Percentiles rank a stretch among this genome's conserved stretches.
Conservation (phyloP, 805 yeast genomes). For the Candida rishiriensis region DNA sequence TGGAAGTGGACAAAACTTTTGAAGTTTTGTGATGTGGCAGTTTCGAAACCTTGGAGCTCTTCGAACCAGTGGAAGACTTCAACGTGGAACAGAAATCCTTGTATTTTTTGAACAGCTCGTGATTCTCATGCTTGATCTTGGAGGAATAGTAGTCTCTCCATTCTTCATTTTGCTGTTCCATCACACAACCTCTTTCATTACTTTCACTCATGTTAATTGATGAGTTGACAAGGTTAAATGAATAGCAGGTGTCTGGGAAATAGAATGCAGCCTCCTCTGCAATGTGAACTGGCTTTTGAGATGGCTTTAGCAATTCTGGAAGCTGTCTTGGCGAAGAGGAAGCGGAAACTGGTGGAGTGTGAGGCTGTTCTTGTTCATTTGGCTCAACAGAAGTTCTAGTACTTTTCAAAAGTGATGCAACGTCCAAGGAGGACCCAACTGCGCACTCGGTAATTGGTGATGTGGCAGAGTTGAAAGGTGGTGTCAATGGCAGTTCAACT, state of each 20-base stretch:
- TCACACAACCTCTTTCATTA: conserved; percentile 29
- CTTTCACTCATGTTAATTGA: conserved; percentile 22
- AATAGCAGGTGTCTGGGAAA: conserved; percentile 35
- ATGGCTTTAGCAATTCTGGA: conserved; percentile 16
- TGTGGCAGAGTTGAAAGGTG: conserved; percentile 17
- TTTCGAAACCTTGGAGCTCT: conserved; percentile 6
- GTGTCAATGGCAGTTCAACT: conserved; percentile 21
- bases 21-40: conserved; percentile 7
- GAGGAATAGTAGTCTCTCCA: conserved; percentile 40
- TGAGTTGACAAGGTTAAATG: conserved; percentile 24
- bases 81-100: conserved; percentile 30
- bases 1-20: conserved; percentile 1
- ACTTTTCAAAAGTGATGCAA: no score
- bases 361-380: conserved; percentile 5
- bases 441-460: conserved; percentile 8
- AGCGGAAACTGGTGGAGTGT: conserved; percentile 27
- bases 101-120: conserved; percentile 35
- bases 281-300: conserved; percentile 11
- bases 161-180: conserved; percentile 33
- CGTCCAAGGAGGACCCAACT: not conserved
- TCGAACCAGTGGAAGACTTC: conserved; percentile 2
- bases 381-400: not conserved
- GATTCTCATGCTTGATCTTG: conserved; percentile 39
- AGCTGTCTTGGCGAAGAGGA: conserved; percentile 20
- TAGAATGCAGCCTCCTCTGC: conserved; percentile 21